These are phyloP conservation scores for Clavispora carvajalis DNA, from an alignment of 805 yeast species.

Conservation along the genomic window DNA sequence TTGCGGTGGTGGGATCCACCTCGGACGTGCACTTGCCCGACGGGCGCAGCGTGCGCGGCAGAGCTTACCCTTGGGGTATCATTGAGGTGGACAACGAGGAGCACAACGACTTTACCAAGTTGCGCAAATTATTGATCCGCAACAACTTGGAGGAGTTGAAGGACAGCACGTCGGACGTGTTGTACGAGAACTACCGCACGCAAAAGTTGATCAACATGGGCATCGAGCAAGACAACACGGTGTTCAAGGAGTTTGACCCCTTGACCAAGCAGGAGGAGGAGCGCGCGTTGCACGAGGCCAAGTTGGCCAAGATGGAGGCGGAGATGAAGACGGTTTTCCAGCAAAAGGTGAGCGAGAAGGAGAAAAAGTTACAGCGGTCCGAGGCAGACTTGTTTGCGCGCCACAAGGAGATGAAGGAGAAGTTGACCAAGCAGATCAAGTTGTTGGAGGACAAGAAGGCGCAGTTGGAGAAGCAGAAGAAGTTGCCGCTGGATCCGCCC, in stretches of 20 bases:
- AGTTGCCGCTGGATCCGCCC: constrained; percentile 47
- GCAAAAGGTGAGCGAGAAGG: constrained; percentile 94
- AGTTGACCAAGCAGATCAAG: constrained; percentile 79
- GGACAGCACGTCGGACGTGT: constrained; percentile 68
- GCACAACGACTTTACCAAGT: constrained; percentile 85
- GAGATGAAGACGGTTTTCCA: constrained; percentile 97
- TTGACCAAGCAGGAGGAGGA: constrained; percentile 90
- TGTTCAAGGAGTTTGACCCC: constrained; percentile 95
- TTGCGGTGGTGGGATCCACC: constrained; percentile 92
- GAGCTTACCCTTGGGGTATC: constrained; percentile 95
- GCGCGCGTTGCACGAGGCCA: constrained; percentile 86
- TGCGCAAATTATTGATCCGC: constrained; percentile 84
- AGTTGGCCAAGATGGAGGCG: constrained; percentile 86
- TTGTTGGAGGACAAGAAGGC: constrained; percentile 87
- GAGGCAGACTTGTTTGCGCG: constrained; percentile 94
- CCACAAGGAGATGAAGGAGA: constrained; percentile 97
- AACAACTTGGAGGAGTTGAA: constrained; percentile 90
- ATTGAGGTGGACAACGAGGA: constrained; percentile 93
- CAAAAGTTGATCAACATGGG: constrained; percentile 78
- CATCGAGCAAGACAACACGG: constrained; percentile 84
- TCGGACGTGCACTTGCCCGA: constrained; percentile 60
- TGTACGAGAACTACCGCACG: constrained; percentile 88
- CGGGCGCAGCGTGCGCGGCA: constrained; percentile 82
- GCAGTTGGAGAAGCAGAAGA: constrained; percentile 62
- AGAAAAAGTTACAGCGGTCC: constrained; percentile 91